These are phyloP conservation scores for Apiospora saccharicola DNA, from an alignment of 2,329 filamentous ascomycete species.

Conservation along the genomic window DNA sequence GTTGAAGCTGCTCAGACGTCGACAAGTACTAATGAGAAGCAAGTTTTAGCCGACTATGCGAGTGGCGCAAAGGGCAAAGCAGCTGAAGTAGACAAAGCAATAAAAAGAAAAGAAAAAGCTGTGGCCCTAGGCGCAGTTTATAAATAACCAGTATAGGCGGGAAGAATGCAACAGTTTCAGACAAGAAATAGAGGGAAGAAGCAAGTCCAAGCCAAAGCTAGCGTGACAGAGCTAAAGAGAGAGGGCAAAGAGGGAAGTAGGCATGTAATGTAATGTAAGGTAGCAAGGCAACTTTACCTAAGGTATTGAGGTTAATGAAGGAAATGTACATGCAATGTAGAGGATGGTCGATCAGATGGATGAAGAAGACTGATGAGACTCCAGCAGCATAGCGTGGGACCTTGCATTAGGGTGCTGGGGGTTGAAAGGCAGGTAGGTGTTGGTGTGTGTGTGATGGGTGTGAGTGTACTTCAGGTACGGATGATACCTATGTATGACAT, in stretches of 20 bases:
- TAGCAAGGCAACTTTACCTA: neutral
- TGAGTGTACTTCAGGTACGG: conserved; percentile 3
- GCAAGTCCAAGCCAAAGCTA: neutral
- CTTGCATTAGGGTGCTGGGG: conserved; percentile 6
- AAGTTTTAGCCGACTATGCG: conserved; percentile 17
- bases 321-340: neutral
- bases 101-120: conserved; percentile 15
- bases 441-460: neutral
- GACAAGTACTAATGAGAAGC: conserved; percentile 61
- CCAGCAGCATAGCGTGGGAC: conserved; percentile 17
- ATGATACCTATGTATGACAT: neutral
- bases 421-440: neutral
- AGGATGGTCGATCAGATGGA: neutral
- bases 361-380: conserved; percentile 9
- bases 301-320: neutral
- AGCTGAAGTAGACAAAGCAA: conserved; percentile 10
- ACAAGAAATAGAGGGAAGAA: neutral
- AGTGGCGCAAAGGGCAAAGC: neutral
- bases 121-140: neutral
- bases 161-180: conserved; percentile 18
- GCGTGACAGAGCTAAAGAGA: neutral
- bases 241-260: neutral
- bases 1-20: conserved; percentile 63
- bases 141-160: conserved; percentile 11
- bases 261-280: conserved; percentile 14